These are phyloP conservation scores for Penicillium sp. DNA, from an alignment of 2,329 filamentous ascomycete species.

Conservation along the genomic window DNA sequence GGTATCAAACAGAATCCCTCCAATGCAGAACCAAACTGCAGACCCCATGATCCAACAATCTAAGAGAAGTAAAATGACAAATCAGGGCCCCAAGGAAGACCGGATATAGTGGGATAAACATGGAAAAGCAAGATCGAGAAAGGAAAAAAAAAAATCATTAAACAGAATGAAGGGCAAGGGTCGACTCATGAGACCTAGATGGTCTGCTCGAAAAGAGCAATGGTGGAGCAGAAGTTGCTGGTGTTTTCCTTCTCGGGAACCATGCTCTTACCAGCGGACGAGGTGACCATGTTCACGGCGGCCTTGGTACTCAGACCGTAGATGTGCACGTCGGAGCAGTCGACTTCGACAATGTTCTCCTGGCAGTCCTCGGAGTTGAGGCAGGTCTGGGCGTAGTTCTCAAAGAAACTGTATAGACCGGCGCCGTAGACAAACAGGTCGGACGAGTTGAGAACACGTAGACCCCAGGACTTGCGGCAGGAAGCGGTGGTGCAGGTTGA, in stretches of 20 bases:
- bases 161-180: background rate
- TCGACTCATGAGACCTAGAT: slow-evolving; percentile 2
- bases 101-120: background rate
- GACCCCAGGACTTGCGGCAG: slow-evolving; percentile 73
- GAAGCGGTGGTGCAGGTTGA: slow-evolving; percentile 50
- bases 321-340: slow-evolving; percentile 60
- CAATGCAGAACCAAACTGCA: background rate
- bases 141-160: background rate
- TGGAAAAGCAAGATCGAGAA: background rate
- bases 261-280: slow-evolving; percentile 30
- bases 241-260: slow-evolving; percentile 40
- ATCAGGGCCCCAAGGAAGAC: background rate
- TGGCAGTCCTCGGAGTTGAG: slow-evolving; percentile 66
- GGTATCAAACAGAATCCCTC: slow-evolving; percentile 9
- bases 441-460: slow-evolving; percentile 64
- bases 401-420: slow-evolving; percentile 76
- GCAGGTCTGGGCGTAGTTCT: slow-evolving; percentile 72
- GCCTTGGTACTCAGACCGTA: slow-evolving; percentile 72
- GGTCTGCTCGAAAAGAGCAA: slow-evolving; percentile 42
- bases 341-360: slow-evolving; percentile 69
- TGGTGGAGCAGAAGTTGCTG: slow-evolving; percentile 44
- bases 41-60: slow-evolving; percentile 1
- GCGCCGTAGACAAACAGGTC: slow-evolving; percentile 67
- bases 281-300: slow-evolving; percentile 65
- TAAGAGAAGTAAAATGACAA: slow-evolving; percentile 6